phyloP scores from a whole-genome alignment of 2,329 filamentous ascomycete species.

The Aspergillus ustus region DNA sequence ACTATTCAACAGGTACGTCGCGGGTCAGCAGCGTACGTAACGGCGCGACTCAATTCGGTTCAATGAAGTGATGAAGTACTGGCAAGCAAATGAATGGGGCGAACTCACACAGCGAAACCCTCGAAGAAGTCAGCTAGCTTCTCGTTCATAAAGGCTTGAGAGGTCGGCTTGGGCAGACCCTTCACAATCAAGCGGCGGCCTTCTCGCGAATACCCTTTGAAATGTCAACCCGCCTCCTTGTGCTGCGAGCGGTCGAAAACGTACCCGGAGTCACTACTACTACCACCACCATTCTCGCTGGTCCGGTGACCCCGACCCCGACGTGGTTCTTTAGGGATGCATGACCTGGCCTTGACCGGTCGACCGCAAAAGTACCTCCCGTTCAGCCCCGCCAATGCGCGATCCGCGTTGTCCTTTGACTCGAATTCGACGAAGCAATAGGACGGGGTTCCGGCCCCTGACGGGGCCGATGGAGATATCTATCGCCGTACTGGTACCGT shows the following conservation, averaged over 20 bases:
- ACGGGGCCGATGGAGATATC: conserved; percentile 72
- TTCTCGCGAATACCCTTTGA: neutral
- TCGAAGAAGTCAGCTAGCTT: neutral
- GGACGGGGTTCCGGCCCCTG: conserved; percentile 70
- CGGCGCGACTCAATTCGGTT: too few species aligned
- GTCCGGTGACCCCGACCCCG: neutral
- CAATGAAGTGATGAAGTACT: neutral
- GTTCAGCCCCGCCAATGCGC: conserved; percentile 61
- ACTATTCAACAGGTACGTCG: neutral
- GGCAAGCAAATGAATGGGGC: neutral
- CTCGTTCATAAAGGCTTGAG: neutral
- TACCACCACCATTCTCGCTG: neutral
- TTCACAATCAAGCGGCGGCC: neutral
- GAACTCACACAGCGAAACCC: neutral
- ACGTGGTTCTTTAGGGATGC: neutral
- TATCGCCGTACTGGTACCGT: conserved; percentile 40
- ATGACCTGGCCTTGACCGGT: conserved; percentile 65
- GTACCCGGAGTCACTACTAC: neutral
- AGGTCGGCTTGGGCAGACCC: neutral
- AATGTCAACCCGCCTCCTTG: neutral
- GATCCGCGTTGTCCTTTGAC: conserved; percentile 60
- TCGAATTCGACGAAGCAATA: conserved; percentile 75
- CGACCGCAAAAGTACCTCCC: conserved; percentile 61
- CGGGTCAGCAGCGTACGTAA: neutral
- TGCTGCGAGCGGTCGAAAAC: neutral